These are phyloP conservation scores for Scenedesmus sp. DNA, from an alignment of 163 green algal species.

Conservation along the genomic window DNA sequence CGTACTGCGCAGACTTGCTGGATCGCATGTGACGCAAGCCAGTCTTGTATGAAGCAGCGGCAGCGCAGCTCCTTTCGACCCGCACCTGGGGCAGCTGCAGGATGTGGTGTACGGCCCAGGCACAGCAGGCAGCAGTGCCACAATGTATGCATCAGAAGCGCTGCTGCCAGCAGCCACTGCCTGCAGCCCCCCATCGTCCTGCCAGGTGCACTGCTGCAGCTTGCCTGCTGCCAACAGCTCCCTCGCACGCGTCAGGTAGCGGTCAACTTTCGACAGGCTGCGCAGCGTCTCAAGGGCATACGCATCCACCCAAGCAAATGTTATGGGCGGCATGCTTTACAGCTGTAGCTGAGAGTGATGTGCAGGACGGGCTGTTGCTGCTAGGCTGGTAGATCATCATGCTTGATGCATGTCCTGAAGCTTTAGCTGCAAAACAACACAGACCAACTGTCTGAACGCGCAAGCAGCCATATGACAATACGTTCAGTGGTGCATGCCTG, in stretches of 20 bases:
- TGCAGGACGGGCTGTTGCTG: neutral
- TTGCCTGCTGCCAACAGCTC: conserved; percentile 5
- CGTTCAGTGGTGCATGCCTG: too few relatives aligned
- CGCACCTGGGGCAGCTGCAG: neutral
- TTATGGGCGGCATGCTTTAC: neutral
- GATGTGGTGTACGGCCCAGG: neutral
- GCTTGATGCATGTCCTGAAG: neutral
- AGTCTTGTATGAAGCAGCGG: too few relatives aligned
- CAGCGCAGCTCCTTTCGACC: neutral
- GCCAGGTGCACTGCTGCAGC: conserved; percentile 12
- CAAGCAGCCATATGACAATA: neutral
- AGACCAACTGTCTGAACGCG: too few relatives aligned
- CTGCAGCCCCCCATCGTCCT: neutral
- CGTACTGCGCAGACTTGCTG: too few relatives aligned
- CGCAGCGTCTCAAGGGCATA: neutral
- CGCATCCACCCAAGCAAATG: neutral
- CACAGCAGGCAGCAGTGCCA: neutral
- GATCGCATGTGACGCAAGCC: too few relatives aligned
- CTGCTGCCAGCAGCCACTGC: neutral
- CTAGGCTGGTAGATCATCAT: neutral
- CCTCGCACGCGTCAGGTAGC: neutral
- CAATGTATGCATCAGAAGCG: neutral
- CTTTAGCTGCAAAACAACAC: neutral
- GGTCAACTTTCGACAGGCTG: conserved; percentile 16
- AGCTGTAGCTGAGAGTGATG: neutral